These are phyloP conservation scores for Parathielavia hyrcaniae DNA, from an alignment of 495 filamentous ascomycete species.

Conservation along the genomic window DNA sequence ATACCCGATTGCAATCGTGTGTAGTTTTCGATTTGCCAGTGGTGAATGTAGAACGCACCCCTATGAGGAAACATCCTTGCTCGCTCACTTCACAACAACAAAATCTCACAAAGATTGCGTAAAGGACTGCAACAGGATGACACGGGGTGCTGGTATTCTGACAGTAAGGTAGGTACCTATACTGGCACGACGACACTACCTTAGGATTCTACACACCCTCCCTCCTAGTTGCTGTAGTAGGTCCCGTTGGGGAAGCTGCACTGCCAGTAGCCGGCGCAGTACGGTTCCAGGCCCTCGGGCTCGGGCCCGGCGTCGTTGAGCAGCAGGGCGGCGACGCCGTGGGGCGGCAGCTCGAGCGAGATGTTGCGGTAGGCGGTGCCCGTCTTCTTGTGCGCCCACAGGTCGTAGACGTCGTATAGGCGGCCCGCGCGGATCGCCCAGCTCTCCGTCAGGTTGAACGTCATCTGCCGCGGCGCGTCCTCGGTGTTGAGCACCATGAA, in stretches of 20 bases:
- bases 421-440: constrained; percentile 12
- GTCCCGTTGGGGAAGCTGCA: constrained; percentile 10
- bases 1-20: constrained; percentile 4
- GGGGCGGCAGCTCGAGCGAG: constrained; percentile 8
- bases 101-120: too few relatives aligned
- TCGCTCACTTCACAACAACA: too few relatives aligned
- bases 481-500: constrained; percentile 12
- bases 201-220: neutral
- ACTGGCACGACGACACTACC: too few relatives aligned
- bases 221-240: constrained; percentile 12
- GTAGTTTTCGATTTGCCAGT: too few relatives aligned
- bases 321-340: constrained; percentile 11
- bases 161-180: too few relatives aligned
- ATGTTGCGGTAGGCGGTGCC: constrained; percentile 5
- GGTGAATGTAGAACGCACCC: too few relatives aligned
- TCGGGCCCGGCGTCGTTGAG: constrained; percentile 11
- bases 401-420: constrained; percentile 10
- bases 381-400: constrained; percentile 12
- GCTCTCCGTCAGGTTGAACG: constrained; percentile 15
- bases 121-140: too few relatives aligned
- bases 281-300: constrained; percentile 1
- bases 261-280: constrained; percentile 10
- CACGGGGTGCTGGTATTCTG: too few relatives aligned
- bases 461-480: neutral
- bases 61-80: too few relatives aligned